Percentiles rank a stretch among this genome's conserved stretches.
phyloP scores from a whole-genome alignment of 768 basidiomycete genomes.

The Psilocybe subaeruginosa region DNA sequence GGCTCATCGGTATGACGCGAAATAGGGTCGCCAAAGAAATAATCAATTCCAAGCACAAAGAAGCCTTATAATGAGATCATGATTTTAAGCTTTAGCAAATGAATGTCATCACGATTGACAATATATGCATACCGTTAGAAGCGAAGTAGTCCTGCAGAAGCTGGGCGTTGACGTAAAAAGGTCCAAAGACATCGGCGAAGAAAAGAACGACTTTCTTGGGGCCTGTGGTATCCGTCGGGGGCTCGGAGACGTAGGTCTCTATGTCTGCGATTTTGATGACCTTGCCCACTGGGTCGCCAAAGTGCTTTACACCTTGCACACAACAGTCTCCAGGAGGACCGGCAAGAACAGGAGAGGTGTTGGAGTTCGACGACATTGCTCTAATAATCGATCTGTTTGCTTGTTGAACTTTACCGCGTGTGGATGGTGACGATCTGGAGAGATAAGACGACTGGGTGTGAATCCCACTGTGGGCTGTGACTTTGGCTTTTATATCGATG shows the following conservation, averaged over 20 bases:
- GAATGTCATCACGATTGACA: background rate
- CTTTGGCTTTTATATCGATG: background rate
- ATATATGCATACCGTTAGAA: conserved; percentile 44
- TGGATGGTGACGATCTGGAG: background rate
- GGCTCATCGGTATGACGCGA: conserved; percentile 36
- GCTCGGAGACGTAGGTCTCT: conserved; percentile 58
- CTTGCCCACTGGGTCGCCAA: conserved; percentile 49
- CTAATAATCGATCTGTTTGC: background rate
- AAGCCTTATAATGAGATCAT: conserved; percentile 45
- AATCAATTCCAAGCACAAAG: conserved; percentile 61
- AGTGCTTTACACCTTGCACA: conserved; percentile 53
- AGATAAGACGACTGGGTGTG: background rate
- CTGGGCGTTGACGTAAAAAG: conserved; percentile 60
- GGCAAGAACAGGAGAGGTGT: conserved; percentile 37
- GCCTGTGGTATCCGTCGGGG: conserved; percentile 39
- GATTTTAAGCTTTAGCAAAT: background rate
- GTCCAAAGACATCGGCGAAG: conserved; percentile 62
- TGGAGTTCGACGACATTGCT: conserved; percentile 12
- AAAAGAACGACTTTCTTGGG: conserved; percentile 54
- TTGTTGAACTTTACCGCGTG: background rate
- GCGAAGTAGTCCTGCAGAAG: conserved; percentile 70
- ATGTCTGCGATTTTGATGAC: conserved; percentile 43
- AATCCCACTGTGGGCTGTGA: background rate
- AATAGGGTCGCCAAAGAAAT: conserved; percentile 63
- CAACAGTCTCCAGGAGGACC: conserved; percentile 55